These are phyloP conservation scores for Avena atlantica DNA, from an alignment of 176 grass and related monocot species.

Conservation along the genomic window DNA sequence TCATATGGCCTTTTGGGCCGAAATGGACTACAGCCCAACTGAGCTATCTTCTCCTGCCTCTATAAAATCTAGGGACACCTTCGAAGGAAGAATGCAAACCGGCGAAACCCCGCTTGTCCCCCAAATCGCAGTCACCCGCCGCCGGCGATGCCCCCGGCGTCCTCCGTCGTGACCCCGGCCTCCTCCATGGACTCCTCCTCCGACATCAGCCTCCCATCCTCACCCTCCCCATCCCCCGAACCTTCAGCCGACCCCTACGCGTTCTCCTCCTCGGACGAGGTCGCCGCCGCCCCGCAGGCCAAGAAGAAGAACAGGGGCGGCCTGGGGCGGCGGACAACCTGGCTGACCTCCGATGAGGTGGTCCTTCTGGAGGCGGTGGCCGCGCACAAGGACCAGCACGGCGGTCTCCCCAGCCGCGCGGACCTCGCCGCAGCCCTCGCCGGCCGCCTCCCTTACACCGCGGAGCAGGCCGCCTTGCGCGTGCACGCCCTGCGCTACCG, in stretches of 20 bases:
- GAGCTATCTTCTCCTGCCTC: background rate
- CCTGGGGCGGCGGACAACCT: accelerated
- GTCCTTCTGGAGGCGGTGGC: background rate
- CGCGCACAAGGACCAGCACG: background rate
- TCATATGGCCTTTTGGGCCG: background rate
- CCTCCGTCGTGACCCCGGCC: background rate
- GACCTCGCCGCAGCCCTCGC: background rate
- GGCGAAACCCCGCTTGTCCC: background rate
- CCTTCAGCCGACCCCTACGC: background rate
- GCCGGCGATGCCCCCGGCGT: constrained; percentile 2
- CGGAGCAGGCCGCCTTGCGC: background rate
- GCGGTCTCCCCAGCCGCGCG: background rate
- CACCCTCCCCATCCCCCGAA: background rate
- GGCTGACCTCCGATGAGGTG: background rate
- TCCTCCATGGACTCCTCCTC: background rate
- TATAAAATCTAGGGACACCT: background rate
- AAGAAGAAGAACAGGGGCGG: background rate
- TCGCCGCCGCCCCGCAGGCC: background rate
- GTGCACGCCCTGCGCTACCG: accelerated
- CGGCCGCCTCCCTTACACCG: background rate
- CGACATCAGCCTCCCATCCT: constrained; percentile 24
- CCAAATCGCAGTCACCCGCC: background rate
- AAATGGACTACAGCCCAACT: background rate
- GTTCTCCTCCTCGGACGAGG: constrained; percentile 10
- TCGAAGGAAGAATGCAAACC: background rate